Base-by-base conservation (phyloP, 345 rosid species). In the Pseudoturritis turrita region DNA sequence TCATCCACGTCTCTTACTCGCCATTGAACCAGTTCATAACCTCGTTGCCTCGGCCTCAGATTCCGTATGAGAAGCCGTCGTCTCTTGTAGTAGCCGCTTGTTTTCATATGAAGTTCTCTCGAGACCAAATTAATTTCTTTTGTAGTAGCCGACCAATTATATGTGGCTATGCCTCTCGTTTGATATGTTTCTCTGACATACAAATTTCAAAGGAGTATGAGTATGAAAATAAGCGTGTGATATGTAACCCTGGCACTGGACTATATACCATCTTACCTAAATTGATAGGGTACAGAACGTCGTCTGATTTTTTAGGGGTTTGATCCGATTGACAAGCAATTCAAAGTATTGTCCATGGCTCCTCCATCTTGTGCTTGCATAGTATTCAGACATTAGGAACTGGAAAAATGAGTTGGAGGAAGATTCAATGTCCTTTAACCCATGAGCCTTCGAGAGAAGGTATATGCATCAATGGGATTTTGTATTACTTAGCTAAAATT, bases 271-370 rank as follows among this genome's bases (percentile, higher is more conserved):
- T 5, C 25, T 15, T 31, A 33, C 61, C 25, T 17, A 2, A 4
- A 17, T 3, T 10, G 14, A 15, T 3, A n/a, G 1, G 17, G 3
- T 28, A 0, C 0, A 7, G 0, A 0, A 8, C 7, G 7, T 29
- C 33, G 33, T 5, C 7, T 1, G 37, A 33, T 2, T 33, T 31
- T 17, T 15, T 55, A 2, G 41, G 41, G 61, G 61, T 31, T 55
- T 55, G 41, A 55, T 55, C 61, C 61, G 2, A 10, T 55, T 55
- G n/a, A 15, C n/a, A 55, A 55, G 6, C 25, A 33, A 5, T 55
- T 17, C 41, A 55, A 55, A n/a, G 2, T 55, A 11, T 31, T 55
- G 25, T 0, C 2, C 9, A 55, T 31, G 31, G 3, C 6, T 22
- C 5, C 14, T n/a, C 7, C 33, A 29, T 0, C 1, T 29, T 5